Evolutionary conservation across 768 basidiomycete species (phyloP), one percentile per base, ranked within the genome.

Genomic region (Mycena epipterygia): DNA sequence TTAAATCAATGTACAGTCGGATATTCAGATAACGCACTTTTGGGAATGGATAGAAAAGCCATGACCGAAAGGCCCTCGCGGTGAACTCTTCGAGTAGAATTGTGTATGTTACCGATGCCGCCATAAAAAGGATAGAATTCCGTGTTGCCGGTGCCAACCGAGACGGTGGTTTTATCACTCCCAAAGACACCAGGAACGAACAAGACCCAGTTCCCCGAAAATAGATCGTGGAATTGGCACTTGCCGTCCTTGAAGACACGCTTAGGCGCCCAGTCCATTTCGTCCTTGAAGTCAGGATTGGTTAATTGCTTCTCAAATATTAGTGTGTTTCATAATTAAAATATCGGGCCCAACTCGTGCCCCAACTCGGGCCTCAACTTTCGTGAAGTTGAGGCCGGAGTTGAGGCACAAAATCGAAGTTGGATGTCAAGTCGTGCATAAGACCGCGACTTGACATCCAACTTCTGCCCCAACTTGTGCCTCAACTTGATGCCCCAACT

Each of bases 211-310:
- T 75, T 67, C 0, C 76, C 76, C 0, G 67, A 72, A 51, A 77
- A 77, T 25, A 77, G 60, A 35, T 77, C 68, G 0, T 39, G n/a
- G 41, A 41, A 76, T 16, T 67, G 66, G 1, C 72, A 69, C 27
- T 70, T 64, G 3, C 64, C 58, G 23, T 71, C 30, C 30, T 74
- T 67, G 42, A 69, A 77, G 0, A 75, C 53, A 1, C 67, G 67
- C 39, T 78, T 74, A 0, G 76, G 70, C 0, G 72, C 65, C 62
- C 72, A 77, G 60, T 80, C 77, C 14, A 79, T 68, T 57, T 79
- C 74, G 27, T 60, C 67, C 33, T 55, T 67, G 59, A 78, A 79
- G 42, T 79, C 76, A 0, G 70, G 74, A 37, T 78, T 78, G 7
- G 60, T 63, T 0, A 79, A 48, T 56, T 76, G 74, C 9, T 69